These are phyloP conservation scores for Chlorella variabilis DNA, from an alignment of 163 green algal genomes.

Conservation along the genomic window DNA sequence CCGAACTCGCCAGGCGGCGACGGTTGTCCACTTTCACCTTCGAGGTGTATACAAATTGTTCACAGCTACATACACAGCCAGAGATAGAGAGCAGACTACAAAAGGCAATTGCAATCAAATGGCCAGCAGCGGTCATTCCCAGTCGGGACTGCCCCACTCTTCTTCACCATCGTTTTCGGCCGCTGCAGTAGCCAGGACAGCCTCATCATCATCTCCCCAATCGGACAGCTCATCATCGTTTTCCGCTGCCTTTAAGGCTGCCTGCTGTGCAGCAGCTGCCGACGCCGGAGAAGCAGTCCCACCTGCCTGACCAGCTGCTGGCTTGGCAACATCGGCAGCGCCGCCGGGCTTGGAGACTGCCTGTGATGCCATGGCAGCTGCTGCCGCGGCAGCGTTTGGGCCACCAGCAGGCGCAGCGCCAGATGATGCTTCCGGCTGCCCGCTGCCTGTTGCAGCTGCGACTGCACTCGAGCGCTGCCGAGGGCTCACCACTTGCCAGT, in stretches of 20 bases:
- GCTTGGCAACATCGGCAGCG: not conserved
- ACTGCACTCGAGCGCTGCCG: not conserved
- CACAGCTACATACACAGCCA: too few species aligned
- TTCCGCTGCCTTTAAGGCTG: not conserved
- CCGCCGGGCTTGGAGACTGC: not conserved
- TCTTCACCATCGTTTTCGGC: slow-evolving; percentile 58
- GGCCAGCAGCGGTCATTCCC: slow-evolving; percentile 23
- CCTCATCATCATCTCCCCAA: slow-evolving; percentile 41
- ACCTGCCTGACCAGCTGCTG: not conserved
- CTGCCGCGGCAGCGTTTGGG: too few species aligned
- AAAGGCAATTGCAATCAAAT: too few species aligned
- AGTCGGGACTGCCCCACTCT: slow-evolving; percentile 48
- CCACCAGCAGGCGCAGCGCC: not conserved
- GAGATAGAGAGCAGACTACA: too few species aligned
- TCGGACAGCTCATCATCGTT: slow-evolving; percentile 32
- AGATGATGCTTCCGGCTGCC: not conserved
- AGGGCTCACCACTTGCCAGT: slow-evolving; percentile 18
- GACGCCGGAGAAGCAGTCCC: not conserved
- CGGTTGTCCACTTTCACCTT: too few species aligned
- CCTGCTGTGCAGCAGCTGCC: not conserved
- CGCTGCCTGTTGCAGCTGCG: not conserved
- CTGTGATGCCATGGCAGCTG: too few species aligned
- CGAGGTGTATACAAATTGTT: too few species aligned
- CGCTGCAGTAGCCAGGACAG: not conserved
- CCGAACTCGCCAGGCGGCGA: too few species aligned